Evolutionary conservation across 495 filamentous ascomycete species (phyloP).

Genomic region (Hypoxylon fuscum): DNA sequence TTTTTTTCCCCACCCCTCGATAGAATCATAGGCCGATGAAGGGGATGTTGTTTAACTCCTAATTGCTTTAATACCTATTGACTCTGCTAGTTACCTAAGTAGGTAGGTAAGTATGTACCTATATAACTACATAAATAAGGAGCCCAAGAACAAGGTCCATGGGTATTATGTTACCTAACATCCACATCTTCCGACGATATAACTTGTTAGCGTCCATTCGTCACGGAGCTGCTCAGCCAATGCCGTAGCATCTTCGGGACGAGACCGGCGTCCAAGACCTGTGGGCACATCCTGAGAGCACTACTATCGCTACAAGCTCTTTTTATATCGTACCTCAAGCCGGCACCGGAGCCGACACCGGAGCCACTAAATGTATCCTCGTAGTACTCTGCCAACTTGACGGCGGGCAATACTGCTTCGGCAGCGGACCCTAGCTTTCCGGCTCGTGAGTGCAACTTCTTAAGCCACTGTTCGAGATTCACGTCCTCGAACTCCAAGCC

Average conservation of each 20-base stretch:
- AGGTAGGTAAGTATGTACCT: no score
- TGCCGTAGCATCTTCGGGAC: conserved; percentile 38
- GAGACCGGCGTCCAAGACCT: conserved; percentile 27
- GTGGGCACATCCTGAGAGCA: conserved; percentile 35
- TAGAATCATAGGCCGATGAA: no score
- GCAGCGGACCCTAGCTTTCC: conserved; percentile 45
- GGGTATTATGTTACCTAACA: no score
- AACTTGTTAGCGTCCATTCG: neutral
- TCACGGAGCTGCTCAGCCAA: conserved; percentile 19
- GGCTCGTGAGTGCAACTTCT: conserved; percentile 46
- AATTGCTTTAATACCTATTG: no score
- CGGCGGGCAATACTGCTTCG: conserved; percentile 49
- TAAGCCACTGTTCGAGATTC: conserved; percentile 55
- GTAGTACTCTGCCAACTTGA: conserved; percentile 61
- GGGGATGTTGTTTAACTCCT: no score
- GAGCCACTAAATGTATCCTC: conserved; percentile 46
- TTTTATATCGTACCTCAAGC: conserved; percentile 32
- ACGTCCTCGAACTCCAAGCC: conserved; percentile 56
- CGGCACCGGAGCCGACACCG: conserved; percentile 8
- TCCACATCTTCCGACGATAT: no score
- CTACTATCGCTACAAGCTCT: conserved; percentile 34
- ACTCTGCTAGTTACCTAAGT: no score
- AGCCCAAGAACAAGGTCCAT: no score
- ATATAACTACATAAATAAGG: no score
- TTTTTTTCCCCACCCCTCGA: no score